A percentile compares a stretch with the other conserved stretches of the same genome.
phyloP scores from a whole-genome alignment of 805 yeast species.

The Teunomyces panamensis region DNA sequence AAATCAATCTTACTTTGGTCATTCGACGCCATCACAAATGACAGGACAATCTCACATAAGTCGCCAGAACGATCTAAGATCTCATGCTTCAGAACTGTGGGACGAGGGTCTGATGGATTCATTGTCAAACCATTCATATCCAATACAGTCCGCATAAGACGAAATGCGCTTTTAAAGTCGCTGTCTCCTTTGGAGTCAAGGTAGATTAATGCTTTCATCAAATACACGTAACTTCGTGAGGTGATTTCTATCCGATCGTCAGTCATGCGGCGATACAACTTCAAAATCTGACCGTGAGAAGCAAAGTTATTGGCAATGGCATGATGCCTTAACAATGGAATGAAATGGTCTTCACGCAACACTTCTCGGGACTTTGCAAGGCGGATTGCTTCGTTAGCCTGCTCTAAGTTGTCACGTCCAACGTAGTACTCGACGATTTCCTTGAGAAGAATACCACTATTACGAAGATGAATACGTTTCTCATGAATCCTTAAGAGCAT shows the following conservation, averaged over 20 bases:
- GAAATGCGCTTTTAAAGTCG: conserved; percentile 26
- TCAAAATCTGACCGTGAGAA: conserved; percentile 22
- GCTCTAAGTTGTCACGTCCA: conserved; percentile 10
- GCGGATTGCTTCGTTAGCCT: conserved; percentile 22
- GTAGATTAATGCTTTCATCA: conserved; percentile 29
- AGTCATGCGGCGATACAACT: conserved; percentile 34
- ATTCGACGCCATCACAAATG: conserved; percentile 18
- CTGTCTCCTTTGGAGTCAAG: conserved; percentile 20
- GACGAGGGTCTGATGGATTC: neutral
- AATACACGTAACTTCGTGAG: conserved; percentile 26
- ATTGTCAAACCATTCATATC: conserved; percentile 29
- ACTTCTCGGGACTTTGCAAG: conserved; percentile 13
- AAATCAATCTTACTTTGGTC: conserved; percentile 15
- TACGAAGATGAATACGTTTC: conserved; percentile 7
- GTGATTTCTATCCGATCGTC: conserved; percentile 20
- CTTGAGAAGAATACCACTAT: conserved; percentile 15
- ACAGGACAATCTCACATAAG: conserved; percentile 25
- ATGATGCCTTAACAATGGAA: conserved; percentile 27
- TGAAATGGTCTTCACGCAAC: conserved; percentile 24
- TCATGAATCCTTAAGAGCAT: conserved; percentile 8
- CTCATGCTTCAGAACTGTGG: conserved; percentile 1
- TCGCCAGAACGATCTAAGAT: conserved; percentile 13
- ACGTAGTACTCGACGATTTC: conserved; percentile 28
- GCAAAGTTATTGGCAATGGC: conserved; percentile 15
- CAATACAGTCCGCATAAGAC: conserved; percentile 28